Evolutionary conservation across 1,284 basidiomycete species (phyloP), one percentile per base, ranked within the genome.

Genomic region (Ceratobasidium sp.): DNA sequence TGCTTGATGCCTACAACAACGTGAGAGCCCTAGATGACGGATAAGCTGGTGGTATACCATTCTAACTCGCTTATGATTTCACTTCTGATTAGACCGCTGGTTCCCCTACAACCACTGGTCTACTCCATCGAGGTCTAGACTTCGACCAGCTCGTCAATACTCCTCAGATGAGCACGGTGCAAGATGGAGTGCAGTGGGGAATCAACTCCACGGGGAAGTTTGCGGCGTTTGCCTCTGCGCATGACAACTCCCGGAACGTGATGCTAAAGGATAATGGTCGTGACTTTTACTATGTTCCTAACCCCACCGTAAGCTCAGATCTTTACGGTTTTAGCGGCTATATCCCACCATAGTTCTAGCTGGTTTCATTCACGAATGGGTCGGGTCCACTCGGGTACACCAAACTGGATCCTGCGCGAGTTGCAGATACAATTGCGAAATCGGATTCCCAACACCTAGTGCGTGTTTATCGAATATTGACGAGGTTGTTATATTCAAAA

Each of bases 211-310:
- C 60, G 15, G 71, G 71, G n/a, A 75, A 75, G 28, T 75, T 75
- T 51, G 71, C 47, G 15, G 71, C 71, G 31, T 75, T 75, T 54
- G 71, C 45, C 0, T 42, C 71, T 53, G 71, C 71, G 5, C 71
- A 75, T 31, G 71, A 64, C 3, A 75, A 75, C 31, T 63, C 71
- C 4, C 45, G 71, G 13, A 75, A 75, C 35, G 60, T 64, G 1
- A 75, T 75, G 33, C 17, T 75, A 8, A 75, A 75, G 49, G 71
- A 75, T 28, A 75, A 75, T 20, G 71, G 71, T 10, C 71, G 71
- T 5, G 71, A 75, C n/a, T 75, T 75, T 64, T 13, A n/a, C 26
- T 75, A 75, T 65, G 71, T 75, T 53, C 71, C 71, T 2, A 75
- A 75, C 31, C 71, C 71, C 8, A 75, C 71, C 6, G 71, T 75